Conservation (phyloP, 2,329 filamentous ascomycete species). For the Plenodomus biglobosus region DNA sequence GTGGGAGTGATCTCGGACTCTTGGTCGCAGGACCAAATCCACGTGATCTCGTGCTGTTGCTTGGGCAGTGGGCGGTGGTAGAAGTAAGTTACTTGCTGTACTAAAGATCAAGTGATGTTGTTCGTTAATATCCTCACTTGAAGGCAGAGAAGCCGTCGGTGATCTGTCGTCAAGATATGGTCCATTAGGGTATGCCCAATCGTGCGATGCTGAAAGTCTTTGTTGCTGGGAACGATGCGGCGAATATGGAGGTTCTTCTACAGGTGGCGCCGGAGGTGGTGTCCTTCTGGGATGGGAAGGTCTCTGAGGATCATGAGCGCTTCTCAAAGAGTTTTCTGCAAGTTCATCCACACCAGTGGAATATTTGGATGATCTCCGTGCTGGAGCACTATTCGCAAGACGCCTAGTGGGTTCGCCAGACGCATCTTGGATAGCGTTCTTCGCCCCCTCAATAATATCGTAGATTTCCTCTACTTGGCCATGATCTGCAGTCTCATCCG, state of each 20-base stretch:
- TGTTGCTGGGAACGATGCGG: conserved; percentile 1
- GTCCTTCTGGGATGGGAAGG: background rate
- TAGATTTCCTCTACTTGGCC: conserved; percentile 44
- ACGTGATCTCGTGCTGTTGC: conserved; percentile 30
- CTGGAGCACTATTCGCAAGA: conserved; percentile 25
- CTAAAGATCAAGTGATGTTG: conserved; percentile 14
- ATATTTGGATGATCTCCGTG: conserved; percentile 20
- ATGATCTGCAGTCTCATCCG: conserved; percentile 36
- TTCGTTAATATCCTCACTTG: conserved; percentile 1
- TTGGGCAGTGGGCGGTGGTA: conserved; percentile 25
- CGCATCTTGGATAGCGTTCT: conserved; percentile 38
- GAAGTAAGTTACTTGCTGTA: conserved; percentile 24
- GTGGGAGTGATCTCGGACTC: conserved; percentile 27
- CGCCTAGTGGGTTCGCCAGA: conserved; percentile 20
- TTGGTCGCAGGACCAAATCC: conserved; percentile 33
- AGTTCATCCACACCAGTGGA: background rate
- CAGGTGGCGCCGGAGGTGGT: background rate
- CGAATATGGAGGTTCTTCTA: too few species aligned
- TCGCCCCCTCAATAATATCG: conserved; percentile 45
- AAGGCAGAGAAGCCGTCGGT: conserved; percentile 13
- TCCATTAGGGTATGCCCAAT: conserved; percentile 32
- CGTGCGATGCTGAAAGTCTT: conserved; percentile 20
- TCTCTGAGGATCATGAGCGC: background rate
- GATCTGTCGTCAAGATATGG: conserved; percentile 2
- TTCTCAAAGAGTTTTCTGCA: background rate